These are phyloP conservation scores for Paramecium sonneborni DNA, from an alignment of 73 alveolate species.

Conservation along the genomic window DNA sequence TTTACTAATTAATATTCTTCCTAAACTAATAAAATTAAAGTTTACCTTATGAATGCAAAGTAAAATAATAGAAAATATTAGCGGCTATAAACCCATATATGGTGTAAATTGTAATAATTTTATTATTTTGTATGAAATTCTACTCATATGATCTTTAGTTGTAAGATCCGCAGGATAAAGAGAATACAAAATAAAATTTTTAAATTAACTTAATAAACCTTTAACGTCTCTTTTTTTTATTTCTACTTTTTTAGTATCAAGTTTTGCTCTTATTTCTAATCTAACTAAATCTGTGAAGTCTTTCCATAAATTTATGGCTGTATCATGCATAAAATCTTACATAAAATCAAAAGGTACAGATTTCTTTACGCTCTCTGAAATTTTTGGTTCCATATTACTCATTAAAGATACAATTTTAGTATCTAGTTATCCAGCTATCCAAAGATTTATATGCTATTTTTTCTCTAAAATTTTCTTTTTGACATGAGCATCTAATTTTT, in stretches of 20 bases:
- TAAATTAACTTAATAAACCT: background rate
- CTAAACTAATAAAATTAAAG: background rate
- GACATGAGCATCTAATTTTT: background rate
- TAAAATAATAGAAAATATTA: background rate
- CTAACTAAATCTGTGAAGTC: background rate
- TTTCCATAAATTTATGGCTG: constrained; percentile 15
- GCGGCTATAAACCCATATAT: background rate
- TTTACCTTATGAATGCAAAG: background rate
- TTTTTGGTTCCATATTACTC: constrained; percentile 26
- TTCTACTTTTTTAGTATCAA: background rate
- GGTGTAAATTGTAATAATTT: background rate
- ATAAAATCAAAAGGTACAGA: constrained; percentile 30
- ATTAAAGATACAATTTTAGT: background rate
- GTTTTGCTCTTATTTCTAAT: background rate
- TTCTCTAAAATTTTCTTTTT: background rate
- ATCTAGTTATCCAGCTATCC: constrained; percentile 26
- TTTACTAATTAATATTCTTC: constrained; percentile 36
- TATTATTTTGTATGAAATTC: background rate
- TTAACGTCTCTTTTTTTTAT: background rate
- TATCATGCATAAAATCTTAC: background rate
- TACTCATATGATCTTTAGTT: background rate
- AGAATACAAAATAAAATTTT: background rate
- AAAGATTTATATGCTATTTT: background rate
- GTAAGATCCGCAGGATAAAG: constrained; percentile 22
- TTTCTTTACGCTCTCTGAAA: background rate